Evolutionary conservation across 2,329 filamentous ascomycete genomes (phyloP), one percentile per base, ranked within the genome.

Genomic region (Exophiala phaeomuriformis): DNA sequence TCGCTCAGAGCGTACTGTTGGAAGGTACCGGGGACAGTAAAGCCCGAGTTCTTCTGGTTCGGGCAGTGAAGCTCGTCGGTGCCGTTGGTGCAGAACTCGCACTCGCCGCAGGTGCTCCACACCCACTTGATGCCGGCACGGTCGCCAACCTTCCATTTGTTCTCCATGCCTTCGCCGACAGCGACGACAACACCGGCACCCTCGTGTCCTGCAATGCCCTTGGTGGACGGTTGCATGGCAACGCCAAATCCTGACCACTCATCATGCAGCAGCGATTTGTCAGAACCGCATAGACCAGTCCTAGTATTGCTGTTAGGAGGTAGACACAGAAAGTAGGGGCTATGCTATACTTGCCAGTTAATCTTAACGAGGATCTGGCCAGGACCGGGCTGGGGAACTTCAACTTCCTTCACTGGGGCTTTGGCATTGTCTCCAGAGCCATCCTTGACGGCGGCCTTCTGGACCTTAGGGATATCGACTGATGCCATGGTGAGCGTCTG

Each of bases 291-390:
- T 62, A 95, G 88, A 68, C 89, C 89, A 30, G 85, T 63, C 53
- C 56, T 57, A 32, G 6, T 33, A 37, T n/a, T 45, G 30, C 3
- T 44, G 48, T 56, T 52, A 57, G 55, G 41, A 9, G 28, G n/a
- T 19, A 28, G 45, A 28, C 31, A 35, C 10, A 35, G 5, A 27
- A 4, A 28, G 3, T 2, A 19, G 19, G 19, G 19, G 19, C 19
- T 19, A 19, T 19, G 19, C 19, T 19, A 33, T 9, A 86, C 47
- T 29, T 47, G 32, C 78, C 81, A 95, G 72, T 90, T 90, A 78
- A 95, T 80, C 73, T 94, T 91, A 74, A 95, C 76, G 59, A 96
- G 85, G 62, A 95, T 86, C 73, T 96, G 87, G 74, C 94, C 88
- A 45, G 90, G 84, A 12, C 84, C 88, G 33, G 90, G 90, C 69